Evolutionary conservation across 129 eudicot species (phyloP).

Genomic region (Kitagawia praeruptora): DNA sequence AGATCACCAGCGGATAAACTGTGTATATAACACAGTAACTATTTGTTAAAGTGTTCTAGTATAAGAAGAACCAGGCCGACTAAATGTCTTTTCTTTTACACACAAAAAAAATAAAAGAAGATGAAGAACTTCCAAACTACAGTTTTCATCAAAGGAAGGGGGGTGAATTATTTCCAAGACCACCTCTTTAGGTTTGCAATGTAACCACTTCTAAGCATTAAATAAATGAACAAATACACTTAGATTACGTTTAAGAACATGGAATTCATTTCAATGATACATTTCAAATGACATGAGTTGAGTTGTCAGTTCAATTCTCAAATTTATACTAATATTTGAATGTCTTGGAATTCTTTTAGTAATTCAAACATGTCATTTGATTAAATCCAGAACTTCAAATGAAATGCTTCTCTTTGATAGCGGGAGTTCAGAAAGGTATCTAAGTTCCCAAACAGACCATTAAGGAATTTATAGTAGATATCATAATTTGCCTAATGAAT

Average conservation of each 20-base stretch:
- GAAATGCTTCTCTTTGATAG: no score
- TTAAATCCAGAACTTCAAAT: no score
- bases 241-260: no score
- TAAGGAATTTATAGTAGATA: not conserved
- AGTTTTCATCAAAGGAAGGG: not conserved
- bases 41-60: not conserved
- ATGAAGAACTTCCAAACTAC: not conserved
- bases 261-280: no score
- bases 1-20: no score
- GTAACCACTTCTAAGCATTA: not conserved
- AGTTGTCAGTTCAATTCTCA: no score
- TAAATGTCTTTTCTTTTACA: not conserved
- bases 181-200: not conserved
- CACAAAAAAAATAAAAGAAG: not conserved
- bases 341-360: no score
- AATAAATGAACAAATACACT: not conserved
- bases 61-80: not conserved
- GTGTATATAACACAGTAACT: not conserved
- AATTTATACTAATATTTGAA: no score
- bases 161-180: not conserved
- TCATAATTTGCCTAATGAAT: not conserved
- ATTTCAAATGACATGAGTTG: no score
- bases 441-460: no score
- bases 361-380: no score
- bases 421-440: no score